Base-by-base conservation (phyloP, 176 grass and related monocot genomes). In the Rhynchospora tenuis region DNA sequence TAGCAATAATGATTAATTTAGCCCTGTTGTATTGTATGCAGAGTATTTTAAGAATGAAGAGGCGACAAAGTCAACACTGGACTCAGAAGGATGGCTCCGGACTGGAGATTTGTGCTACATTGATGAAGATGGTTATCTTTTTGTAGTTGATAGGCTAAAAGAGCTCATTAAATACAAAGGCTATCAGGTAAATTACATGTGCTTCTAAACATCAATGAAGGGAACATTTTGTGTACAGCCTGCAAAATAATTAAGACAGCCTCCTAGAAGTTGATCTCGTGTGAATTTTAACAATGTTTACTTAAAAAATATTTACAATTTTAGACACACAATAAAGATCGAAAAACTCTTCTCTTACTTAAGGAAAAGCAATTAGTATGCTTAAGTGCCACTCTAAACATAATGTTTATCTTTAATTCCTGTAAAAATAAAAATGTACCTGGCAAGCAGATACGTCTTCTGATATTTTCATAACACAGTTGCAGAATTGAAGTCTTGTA, bases 151-250 rank as follows among this genome's bases (percentile, higher is more conserved):
- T 59, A 85, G 96, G 48, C 91, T 99, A 3, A 99, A 99, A 64
- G 96, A 99, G 38, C 70, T 99, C 76, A 99, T 93, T 87, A 99
- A 99, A 88, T 99, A 99, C 85, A 99, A 95, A 88, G 95, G 95
- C 1, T 98, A 94, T 80, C 95, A 94, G 92, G 95, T 97, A 88
- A 65, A 55, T 13, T 64, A 26, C 20, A 64, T 61, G 0, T 47
- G 47, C 58, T 43, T 81, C 59, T 81, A 38, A 15, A 59, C 15
- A 74, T 79, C 9, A 79, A 59, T 79, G 15, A 19, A 38, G 15
- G 33, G 23, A 9, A 59, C 20, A 29, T 38, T 22, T 58, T 79
- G 23, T 19, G 11, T 50, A 75, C 22, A 12, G 9, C 46, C 43
- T 13, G 15, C 6, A 26, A 57, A 57, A 31, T 29, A 59, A 33